These are phyloP conservation scores for Exophiala alcalophila DNA, from an alignment of 2,329 filamentous ascomycete species.

Conservation along the genomic window DNA sequence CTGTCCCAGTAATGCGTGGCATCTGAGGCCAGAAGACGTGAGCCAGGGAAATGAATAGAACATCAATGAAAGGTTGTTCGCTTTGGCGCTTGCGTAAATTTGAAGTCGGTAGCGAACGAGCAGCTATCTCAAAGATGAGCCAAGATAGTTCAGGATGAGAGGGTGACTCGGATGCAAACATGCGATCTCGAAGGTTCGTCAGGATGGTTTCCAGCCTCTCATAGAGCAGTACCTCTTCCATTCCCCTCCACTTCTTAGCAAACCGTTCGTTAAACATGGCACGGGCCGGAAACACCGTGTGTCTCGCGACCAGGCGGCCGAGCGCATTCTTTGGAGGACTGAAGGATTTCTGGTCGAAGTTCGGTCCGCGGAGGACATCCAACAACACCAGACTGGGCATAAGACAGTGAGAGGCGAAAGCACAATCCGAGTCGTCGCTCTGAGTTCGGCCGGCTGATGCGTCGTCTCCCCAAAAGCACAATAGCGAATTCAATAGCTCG, in stretches of 20 bases:
- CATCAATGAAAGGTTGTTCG: slow-evolving; percentile 51
- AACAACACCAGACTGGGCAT: slow-evolving; percentile 32
- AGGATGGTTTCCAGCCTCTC: slow-evolving; percentile 19
- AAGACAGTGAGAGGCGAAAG: slow-evolving; percentile 31
- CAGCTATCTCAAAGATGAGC: slow-evolving; percentile 36
- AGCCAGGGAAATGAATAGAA: slow-evolving; percentile 45
- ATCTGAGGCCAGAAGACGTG: slow-evolving; percentile 38
- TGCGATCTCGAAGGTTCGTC: slow-evolving; percentile 8
- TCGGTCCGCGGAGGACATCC: slow-evolving; percentile 8
- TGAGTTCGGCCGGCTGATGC: slow-evolving; percentile 1
- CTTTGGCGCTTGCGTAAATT: slow-evolving; percentile 43
- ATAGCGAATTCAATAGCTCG: slow-evolving; percentile 4
- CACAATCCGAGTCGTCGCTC: slow-evolving; percentile 14
- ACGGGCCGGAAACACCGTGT: slow-evolving; percentile 37
- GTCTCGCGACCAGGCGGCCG: slow-evolving; percentile 36
- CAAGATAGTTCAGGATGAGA: not conserved
- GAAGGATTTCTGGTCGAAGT: not conserved
- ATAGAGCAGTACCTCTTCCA: slow-evolving; percentile 14
- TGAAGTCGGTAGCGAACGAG: slow-evolving; percentile 41
- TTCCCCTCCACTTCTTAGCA: slow-evolving; percentile 22
- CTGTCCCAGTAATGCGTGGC: slow-evolving; percentile 21
- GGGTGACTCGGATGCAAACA: not conserved
- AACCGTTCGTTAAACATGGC: slow-evolving; percentile 21
- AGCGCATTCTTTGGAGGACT: slow-evolving; percentile 18
- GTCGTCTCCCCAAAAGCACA: slow-evolving; percentile 13